A percentile compares a stretch with the other conserved stretches of the same genome.
These are phyloP conservation scores for Verticillium albo-atrum DNA, from an alignment of 2,329 filamentous ascomycete genomes.

Conservation along the genomic window DNA sequence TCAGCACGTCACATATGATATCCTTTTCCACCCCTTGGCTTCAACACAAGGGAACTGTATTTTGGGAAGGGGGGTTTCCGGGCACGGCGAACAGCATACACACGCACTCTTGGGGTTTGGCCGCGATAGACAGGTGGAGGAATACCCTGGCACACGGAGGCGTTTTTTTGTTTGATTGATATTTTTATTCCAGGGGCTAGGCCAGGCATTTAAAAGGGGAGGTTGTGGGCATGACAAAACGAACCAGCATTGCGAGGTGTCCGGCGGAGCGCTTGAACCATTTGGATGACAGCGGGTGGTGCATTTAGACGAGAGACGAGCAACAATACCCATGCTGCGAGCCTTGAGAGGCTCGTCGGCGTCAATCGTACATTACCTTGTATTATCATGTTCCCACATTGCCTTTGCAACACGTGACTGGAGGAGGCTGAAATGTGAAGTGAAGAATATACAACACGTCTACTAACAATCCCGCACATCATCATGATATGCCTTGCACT, in stretches of 20 bases:
- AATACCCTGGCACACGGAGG: background rate
- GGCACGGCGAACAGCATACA: background rate
- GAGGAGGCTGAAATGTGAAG: too few species aligned
- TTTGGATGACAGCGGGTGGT: background rate
- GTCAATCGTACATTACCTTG: background rate
- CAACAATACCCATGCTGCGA: background rate
- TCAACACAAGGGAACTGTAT: background rate
- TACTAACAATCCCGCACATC: too few species aligned
- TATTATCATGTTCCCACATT: background rate
- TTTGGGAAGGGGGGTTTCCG: background rate
- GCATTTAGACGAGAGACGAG: background rate
- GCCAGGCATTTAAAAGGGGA: background rate
- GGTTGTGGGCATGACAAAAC: background rate
- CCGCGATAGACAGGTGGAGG: background rate
- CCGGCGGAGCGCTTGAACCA: background rate
- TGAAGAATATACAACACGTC: too few species aligned
- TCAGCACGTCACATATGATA: background rate
- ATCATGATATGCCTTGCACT: too few species aligned
- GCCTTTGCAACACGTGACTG: too few species aligned
- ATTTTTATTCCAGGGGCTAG: background rate
- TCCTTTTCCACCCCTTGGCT: background rate
- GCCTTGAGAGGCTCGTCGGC: background rate
- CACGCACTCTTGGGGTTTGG: background rate
- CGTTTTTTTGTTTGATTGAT: background rate
- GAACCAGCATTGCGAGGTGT: background rate